Percentiles rank a stretch among this genome's conserved stretches.
phyloP scores from a whole-genome alignment of 345 rosid species.

The Euclidium syriacum region DNA sequence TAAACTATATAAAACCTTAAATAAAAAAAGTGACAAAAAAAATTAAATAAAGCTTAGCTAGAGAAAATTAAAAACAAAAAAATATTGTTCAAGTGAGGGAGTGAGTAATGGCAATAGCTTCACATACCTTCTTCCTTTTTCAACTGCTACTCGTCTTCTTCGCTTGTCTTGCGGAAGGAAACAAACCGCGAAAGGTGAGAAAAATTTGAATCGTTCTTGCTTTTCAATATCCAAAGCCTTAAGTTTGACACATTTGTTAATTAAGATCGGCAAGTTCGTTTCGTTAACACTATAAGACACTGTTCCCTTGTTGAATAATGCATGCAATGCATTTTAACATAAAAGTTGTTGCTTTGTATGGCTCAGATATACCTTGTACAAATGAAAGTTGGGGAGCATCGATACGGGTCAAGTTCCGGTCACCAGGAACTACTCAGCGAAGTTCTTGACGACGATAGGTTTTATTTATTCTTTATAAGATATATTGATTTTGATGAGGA shows the following conservation, averaged over 20 bases:
- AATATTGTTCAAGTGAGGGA: neutral
- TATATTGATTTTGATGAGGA: neutral
- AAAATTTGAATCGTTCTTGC: neutral
- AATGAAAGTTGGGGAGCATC: constrained; percentile 22
- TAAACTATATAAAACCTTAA: neutral
- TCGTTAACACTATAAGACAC: neutral
- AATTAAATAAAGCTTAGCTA: neutral
- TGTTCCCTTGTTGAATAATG: neutral
- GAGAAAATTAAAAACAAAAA: neutral
- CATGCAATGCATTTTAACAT: neutral
- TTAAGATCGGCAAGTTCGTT: neutral
- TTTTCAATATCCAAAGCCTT: neutral
- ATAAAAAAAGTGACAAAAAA: neutral
- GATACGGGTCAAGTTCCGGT: constrained; percentile 21
- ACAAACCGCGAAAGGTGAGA: constrained; percentile 14
- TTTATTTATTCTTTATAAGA: neutral
- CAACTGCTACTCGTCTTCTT: constrained; percentile 12
- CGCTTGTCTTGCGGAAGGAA: neutral
- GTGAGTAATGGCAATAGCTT: constrained; percentile 4
- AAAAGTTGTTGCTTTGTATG: neutral
- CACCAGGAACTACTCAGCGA: constrained; percentile 15
- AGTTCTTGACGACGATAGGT: constrained; percentile 22
- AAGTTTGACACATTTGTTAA: too few species aligned
- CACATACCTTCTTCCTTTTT: constrained; percentile 3
- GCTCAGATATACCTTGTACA: constrained; percentile 22